Conservation (phyloP, 306 rosid genomes). For the peach (Prunus persica) region Prunus_persica_NCBIv2 NC_034009.1:3231501-3232000, state of each 20-base stretch:
- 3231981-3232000: conserved; percentile 56
- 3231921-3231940: neutral
- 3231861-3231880: conserved; percentile 27
- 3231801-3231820: conserved; percentile 92
- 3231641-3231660: neutral
- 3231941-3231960: conserved; percentile 79
- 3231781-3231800: conserved; percentile 86
- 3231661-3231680: conserved; percentile 19
- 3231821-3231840: conserved; percentile 87
- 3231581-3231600: conserved; percentile 1
- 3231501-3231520: neutral
- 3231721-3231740: conserved; percentile 85
- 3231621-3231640: conserved; percentile 9
- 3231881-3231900: neutral
- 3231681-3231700: conserved; percentile 11
- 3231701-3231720: conserved; percentile 70
- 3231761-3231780: conserved; percentile 66
- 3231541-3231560: neutral
- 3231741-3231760: conserved; percentile 70
- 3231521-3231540: neutral
- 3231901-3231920: conserved; percentile 14
- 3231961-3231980: conserved; percentile 77
- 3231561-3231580: neutral
- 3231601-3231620: conserved; percentile 4
- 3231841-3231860: conserved; percentile 78